A percentile compares a stretch with the other conserved stretches of the same genome.
Conservation (phyloP, 2,329 filamentous ascomycete species). For the Sarocladium kiliense region DNA sequence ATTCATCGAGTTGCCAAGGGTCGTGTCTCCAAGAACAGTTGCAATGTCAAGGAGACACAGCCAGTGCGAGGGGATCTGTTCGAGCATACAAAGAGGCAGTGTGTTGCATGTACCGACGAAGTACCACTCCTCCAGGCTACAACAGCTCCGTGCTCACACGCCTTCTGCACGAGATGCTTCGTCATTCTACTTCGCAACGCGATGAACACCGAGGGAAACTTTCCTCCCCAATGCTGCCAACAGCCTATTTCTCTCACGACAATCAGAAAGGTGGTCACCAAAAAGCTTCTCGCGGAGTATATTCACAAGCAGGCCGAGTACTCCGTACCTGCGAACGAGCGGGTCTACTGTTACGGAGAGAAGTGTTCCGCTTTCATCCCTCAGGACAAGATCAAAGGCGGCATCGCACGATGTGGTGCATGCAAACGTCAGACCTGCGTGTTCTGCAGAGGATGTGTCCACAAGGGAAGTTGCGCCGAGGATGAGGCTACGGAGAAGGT, state of each 20-base stretch:
- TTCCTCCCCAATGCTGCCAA: conserved; percentile 50
- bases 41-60: background rate
- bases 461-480: conserved; percentile 41
- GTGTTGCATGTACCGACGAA: background rate
- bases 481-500: conserved; percentile 35
- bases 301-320: conserved; percentile 41
- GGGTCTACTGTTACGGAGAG: conserved; percentile 43
- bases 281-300: conserved; percentile 22
- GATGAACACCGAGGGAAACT: conserved; percentile 43
- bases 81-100: background rate
- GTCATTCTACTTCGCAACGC: conserved; percentile 35
- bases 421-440: conserved; percentile 43
- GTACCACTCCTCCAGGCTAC: conserved; percentile 12
- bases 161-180: conserved; percentile 48
- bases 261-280: conserved; percentile 28
- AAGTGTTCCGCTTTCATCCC: conserved; percentile 7
- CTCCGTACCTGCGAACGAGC: conserved; percentile 32
- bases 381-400: conserved; percentile 18
- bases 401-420: conserved; percentile 32
- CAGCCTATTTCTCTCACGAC: conserved; percentile 31
- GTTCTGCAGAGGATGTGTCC: conserved; percentile 41
- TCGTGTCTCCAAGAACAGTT: background rate
- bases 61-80: background rate
- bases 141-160: conserved; percentile 26
- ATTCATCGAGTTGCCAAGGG: background rate